phyloP scores from a whole-genome alignment of 192 early-diverging fungal species.

The Coemansia javaensis region DNA sequence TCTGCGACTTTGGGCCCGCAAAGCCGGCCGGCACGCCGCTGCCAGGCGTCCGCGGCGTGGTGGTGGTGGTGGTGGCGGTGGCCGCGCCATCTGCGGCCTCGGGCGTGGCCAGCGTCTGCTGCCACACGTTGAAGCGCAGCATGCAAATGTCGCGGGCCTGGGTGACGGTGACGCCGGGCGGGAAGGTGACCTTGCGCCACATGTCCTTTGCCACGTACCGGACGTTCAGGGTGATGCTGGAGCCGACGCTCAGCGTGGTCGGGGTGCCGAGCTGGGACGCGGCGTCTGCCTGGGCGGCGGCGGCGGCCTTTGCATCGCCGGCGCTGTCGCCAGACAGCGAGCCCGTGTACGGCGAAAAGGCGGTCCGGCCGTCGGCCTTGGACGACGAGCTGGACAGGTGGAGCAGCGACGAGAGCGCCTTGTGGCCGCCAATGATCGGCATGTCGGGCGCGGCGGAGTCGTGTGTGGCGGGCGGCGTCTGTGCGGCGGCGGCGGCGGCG shows the following conservation, averaged over 20 bases:
- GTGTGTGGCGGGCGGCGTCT: not conserved
- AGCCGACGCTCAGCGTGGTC: constrained; percentile 20
- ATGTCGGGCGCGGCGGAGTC: constrained; percentile 10
- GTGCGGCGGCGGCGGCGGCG: not conserved
- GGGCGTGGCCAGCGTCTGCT: constrained; percentile 22
- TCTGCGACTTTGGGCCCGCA: constrained; percentile 5
- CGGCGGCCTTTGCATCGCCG: constrained; percentile 1
- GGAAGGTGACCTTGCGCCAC: constrained; percentile 50
- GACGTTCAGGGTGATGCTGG: constrained; percentile 44
- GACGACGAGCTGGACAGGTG: constrained; percentile 20
- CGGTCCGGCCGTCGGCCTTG: constrained; percentile 30
- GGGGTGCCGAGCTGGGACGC: constrained; percentile 7
- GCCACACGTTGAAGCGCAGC: constrained; percentile 54
- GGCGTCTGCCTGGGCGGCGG: not conserved
- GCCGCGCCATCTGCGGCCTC: not conserved
- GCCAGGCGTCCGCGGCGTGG: not conserved
- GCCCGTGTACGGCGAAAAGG: constrained; percentile 43
- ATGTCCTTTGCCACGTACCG: constrained; percentile 52
- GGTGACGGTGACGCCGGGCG: constrained; percentile 49
- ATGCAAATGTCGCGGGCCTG: constrained; percentile 54
- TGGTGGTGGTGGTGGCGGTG: constrained; percentile 1
- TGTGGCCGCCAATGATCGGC: constrained; percentile 47
- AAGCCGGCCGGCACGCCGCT: constrained; percentile 14
- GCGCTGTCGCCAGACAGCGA: constrained; percentile 14
- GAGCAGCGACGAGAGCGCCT: constrained; percentile 41